Evolutionary conservation across 176 grass and related monocot genomes (phyloP).

Genomic region (Chloris gayana): DNA sequence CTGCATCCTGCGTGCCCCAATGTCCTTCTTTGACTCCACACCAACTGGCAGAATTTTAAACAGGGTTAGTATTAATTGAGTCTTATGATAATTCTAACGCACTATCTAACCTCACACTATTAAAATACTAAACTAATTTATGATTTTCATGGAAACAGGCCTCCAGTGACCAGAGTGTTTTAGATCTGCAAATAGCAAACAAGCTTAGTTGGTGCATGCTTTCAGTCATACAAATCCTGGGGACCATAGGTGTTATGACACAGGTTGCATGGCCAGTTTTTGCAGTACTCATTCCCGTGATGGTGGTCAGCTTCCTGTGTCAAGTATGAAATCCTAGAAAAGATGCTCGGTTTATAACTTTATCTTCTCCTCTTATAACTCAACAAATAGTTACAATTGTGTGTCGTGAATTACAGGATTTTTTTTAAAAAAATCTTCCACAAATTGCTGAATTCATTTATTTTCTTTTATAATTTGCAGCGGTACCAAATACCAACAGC

Average conservation of each 20-base stretch:
- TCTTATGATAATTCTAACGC: too few species aligned
- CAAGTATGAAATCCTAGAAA: constrained; percentile 65
- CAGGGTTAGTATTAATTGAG: too few species aligned
- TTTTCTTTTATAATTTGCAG: constrained; percentile 55
- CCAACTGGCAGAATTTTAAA: constrained; percentile 96
- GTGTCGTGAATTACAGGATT: background rate
- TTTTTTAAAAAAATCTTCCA: too few species aligned
- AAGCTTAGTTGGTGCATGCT: constrained; percentile 79
- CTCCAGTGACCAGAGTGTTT: constrained; percentile 87
- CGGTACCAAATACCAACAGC: constrained; percentile 87
- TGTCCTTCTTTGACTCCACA: constrained; percentile 99
- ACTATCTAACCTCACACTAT: background rate
- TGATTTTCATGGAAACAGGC: constrained; percentile 45
- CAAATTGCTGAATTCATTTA: constrained; percentile 31
- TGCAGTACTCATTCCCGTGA: constrained; percentile 83
- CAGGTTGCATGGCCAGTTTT: constrained; percentile 97
- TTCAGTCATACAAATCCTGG: constrained; percentile 80
- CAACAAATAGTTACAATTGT: background rate
- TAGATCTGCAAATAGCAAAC: constrained; percentile 78
- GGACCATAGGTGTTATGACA: constrained; percentile 88
- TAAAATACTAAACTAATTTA: constrained; percentile 20
- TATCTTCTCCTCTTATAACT: background rate
- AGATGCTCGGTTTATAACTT: background rate
- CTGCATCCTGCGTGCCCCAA: constrained; percentile 80
- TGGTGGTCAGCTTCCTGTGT: constrained; percentile 57